Base-by-base conservation (phyloP, 306 rosid genomes). In the Psophocarpus tetragonolobus region DNA sequence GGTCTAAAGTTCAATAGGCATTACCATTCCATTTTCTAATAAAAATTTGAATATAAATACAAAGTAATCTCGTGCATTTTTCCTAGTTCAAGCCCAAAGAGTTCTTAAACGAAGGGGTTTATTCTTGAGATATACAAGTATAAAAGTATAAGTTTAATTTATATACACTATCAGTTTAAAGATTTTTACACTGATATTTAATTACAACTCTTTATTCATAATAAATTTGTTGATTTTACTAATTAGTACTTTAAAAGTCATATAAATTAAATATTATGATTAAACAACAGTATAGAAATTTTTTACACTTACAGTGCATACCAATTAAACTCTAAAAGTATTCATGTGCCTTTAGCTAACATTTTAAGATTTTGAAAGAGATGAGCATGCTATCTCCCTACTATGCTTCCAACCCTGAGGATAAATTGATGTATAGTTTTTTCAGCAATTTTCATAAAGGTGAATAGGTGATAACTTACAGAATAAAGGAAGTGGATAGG, bases 401-500 rank as follows among this genome's bases (percentile, higher is more conserved):
- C 20, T 27, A 51, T 20, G 3, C 27, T 51, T 51, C 57, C 18
- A 5, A 23, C 62, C 62, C 1, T 21, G 14, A 62, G n/a, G 44
- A 62, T 33, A 33, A 44, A 33, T 61, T 61, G 68, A 17, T 35
- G 18, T 8, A 8, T 15, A 33, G 24, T n/a, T n/a, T 17, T 18
- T 62, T 17, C 44, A 62, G 13, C 68, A 17, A 62, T 5, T 30
- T 29, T 60, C 6, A 7, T 1, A 30, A 13, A 62, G 24, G 44
- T n/a, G 26, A 61, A 15, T 4, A 61, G 23, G 24, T 30, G 42
- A 61, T 61, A 8, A 27, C 68, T 62, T 62, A 62, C 45, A 8
- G 68, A 62, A 62, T 62, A 62, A 62, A 33, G 0, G 45, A 62
- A 62, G 45, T 62, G 68, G 44, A n/a, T 62, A 11, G 44, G 68